Evolutionary conservation across 306 rosid genomes (phyloP).

Genomic region (Lathyrus sativus): DNA sequence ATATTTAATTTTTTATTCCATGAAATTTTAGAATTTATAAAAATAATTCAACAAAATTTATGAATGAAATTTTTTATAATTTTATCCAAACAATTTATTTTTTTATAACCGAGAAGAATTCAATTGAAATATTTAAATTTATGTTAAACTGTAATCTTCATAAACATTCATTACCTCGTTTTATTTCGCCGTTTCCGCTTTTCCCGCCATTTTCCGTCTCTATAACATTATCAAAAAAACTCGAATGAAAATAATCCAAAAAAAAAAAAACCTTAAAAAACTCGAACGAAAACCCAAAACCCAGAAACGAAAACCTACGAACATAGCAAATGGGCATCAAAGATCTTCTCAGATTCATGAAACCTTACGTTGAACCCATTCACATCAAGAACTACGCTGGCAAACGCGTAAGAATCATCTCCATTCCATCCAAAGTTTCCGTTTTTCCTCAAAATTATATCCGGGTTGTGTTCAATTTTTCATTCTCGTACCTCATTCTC

Average conservation of each 20-base stretch:
- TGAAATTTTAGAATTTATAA: too few species aligned
- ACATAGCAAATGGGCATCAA: slow-evolving; percentile 74
- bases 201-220: slow-evolving; percentile 72
- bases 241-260: not conserved
- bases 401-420: slow-evolving; percentile 57
- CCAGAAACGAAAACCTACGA: slow-evolving; percentile 31
- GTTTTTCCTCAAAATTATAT: slow-evolving; percentile 15
- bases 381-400: slow-evolving; percentile 80
- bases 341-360: slow-evolving; percentile 93
- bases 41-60: too few species aligned
- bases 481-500: not conserved
- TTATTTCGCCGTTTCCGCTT: slow-evolving; percentile 35
- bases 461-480: not conserved
- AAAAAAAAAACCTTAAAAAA: not conserved
- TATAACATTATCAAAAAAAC: not conserved
- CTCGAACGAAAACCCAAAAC: slow-evolving; percentile 35
- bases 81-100: too few species aligned
- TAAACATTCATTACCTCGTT: slow-evolving; percentile 41
- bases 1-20: too few species aligned
- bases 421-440: slow-evolving; percentile 21
- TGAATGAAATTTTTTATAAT: too few species aligned
- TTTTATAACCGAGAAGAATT: too few species aligned
- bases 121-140: too few species aligned
- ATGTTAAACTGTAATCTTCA: too few species aligned
- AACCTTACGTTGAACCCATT: slow-evolving; percentile 66